Evolutionary conservation across 2,329 filamentous ascomycete species (phyloP).

Genomic region (Colletotrichum noveboracense): DNA sequence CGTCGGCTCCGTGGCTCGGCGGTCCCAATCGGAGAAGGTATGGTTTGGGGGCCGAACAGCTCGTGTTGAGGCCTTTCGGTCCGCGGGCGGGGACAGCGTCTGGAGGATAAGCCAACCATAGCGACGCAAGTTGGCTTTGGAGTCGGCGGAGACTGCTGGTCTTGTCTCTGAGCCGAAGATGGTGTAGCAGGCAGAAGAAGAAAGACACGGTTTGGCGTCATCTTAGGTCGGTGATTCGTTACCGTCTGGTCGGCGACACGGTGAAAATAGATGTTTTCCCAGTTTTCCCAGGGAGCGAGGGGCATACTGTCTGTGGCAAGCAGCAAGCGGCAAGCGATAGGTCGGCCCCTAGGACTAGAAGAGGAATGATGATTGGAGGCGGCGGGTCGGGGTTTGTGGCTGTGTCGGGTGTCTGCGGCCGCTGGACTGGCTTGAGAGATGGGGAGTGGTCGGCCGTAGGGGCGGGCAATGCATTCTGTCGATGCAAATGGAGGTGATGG

Average conservation of each 20-base stretch:
- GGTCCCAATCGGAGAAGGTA: neutral
- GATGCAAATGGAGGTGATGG: neutral
- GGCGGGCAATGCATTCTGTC: neutral
- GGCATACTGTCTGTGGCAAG: neutral
- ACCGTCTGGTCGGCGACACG: slow-evolving; percentile 31
- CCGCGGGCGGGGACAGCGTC: neutral
- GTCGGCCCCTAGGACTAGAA: neutral
- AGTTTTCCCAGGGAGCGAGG: neutral
- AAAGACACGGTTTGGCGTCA: neutral
- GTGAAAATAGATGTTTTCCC: neutral
- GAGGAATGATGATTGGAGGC: neutral
- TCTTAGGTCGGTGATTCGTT: slow-evolving; percentile 33
- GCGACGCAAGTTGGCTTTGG: neutral
- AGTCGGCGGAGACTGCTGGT: neutral
- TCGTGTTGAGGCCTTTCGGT: neutral
- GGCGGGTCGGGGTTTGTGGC: neutral
- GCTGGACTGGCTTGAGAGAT: neutral
- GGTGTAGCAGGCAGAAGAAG: neutral
- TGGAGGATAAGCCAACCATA: neutral
- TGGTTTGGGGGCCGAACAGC: neutral
- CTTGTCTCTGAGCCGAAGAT: neutral
- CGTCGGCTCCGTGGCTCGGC: slow-evolving; percentile 17
- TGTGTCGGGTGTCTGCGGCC: slow-evolving; percentile 1
- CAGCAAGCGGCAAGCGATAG: neutral
- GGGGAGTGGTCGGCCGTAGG: neutral